Evolutionary conservation across 176 grass and related monocot species (phyloP).

Genomic region (Bothriochloa decipiens): DNA sequence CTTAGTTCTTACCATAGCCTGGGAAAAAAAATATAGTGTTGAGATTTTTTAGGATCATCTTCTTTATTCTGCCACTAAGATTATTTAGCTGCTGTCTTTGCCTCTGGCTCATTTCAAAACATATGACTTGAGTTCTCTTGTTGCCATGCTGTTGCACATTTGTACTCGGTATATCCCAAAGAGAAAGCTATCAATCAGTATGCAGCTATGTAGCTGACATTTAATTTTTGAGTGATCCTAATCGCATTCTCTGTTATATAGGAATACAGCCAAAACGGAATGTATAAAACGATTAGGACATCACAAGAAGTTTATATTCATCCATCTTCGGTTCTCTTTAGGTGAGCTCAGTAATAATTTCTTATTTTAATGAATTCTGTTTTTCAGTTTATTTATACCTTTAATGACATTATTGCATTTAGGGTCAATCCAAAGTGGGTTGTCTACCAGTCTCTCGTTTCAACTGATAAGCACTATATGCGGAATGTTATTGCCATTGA

Average conservation of each 20-base stretch:
- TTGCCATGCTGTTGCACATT: conserved; percentile 10
- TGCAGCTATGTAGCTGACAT: conserved; percentile 13
- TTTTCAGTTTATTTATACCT: conserved; percentile 16
- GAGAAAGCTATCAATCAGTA: conserved; percentile 2
- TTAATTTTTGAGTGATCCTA: conserved; percentile 9
- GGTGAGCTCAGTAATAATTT: conserved; percentile 52
- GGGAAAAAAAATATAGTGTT: too few species aligned
- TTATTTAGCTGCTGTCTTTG: not conserved
- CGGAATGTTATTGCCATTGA: conserved; percentile 93
- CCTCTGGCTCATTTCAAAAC: not conserved
- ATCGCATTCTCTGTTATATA: conserved; percentile 40
- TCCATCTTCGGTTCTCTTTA: conserved; percentile 97
- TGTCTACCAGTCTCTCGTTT: conserved; percentile 89
- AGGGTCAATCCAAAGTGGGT: conserved; percentile 99
- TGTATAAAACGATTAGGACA: conserved; percentile 93
- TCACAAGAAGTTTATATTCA: conserved; percentile 98
- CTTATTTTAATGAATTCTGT: not conserved
- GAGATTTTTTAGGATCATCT: too few species aligned
- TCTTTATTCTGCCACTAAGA: conserved; percentile 1
- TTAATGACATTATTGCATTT: conserved; percentile 36
- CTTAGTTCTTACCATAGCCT: not conserved
- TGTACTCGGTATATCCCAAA: conserved; percentile 15
- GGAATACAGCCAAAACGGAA: conserved; percentile 90
- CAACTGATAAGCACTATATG: conserved; percentile 94
- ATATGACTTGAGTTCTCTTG: conserved; percentile 13